Conservation (phyloP, 164 flowering plant genomes). For the Magnolia changhungtana region DNA sequence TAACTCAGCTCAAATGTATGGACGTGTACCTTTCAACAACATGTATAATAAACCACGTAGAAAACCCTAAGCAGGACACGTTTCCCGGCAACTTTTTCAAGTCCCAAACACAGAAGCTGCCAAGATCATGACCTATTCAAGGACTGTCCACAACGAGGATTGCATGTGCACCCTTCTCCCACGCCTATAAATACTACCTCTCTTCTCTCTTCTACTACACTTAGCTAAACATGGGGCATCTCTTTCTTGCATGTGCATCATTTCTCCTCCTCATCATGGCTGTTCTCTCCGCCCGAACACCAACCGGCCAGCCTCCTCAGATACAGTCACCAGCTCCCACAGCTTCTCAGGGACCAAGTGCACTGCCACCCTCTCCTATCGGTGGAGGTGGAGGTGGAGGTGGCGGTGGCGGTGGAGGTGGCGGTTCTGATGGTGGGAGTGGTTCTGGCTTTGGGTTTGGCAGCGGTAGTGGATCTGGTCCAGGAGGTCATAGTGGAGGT, state of each 20-base stretch:
- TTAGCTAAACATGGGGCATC: not conserved
- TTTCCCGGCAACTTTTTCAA: no score
- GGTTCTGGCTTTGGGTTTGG: not conserved
- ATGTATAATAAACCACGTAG: no score
- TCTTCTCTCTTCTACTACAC: not conserved
- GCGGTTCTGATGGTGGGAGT: not conserved
- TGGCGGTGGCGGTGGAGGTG: not conserved
- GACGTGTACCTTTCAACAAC: no score
- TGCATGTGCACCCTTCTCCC: not conserved
- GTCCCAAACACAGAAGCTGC: no score
- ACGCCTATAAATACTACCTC: not conserved
- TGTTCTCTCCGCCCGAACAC: not conserved
- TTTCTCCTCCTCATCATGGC: not conserved
- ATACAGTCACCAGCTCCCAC: not conserved
- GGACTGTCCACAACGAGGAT: not conserved
- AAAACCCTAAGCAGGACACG: no score
- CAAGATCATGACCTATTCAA: no score
- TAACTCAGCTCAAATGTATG: no score
- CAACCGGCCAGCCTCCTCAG: not conserved
- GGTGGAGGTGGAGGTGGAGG: not conserved
- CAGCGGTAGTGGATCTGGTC: not conserved
- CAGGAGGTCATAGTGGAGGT: not conserved
- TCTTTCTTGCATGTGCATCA: not conserved
- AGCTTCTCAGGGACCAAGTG: not conserved
- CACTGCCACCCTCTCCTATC: not conserved